Conservation (phyloP, 2,329 filamentous ascomycete species). For the Fusarium sp. region DNA sequence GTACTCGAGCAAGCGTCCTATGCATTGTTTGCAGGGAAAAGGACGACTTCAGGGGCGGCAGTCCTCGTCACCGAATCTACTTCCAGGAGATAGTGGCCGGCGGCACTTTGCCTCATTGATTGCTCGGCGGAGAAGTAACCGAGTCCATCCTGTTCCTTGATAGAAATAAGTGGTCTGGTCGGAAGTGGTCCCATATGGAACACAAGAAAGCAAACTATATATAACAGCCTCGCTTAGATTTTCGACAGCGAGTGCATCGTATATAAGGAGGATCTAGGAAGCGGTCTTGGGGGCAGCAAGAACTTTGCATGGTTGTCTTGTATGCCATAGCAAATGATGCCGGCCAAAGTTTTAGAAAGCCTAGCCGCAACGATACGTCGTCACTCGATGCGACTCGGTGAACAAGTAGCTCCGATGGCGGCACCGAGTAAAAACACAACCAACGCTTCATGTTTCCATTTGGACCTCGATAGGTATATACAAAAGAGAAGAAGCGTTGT, state of each 20-base stretch:
- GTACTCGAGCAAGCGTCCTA: too few relatives aligned
- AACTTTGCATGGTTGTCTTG: background rate
- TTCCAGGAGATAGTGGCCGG: background rate
- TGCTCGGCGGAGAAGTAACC: background rate
- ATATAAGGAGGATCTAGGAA: background rate
- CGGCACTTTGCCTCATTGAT: background rate
- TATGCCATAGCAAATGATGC: too few relatives aligned
- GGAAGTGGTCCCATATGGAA: too few relatives aligned
- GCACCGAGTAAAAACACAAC: accelerated
- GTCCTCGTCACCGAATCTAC: too few relatives aligned
- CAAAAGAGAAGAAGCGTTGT: accelerated
- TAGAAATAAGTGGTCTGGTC: too few relatives aligned
- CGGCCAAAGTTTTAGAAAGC: too few relatives aligned
- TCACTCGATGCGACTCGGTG: background rate
- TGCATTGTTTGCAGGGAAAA: too few relatives aligned
- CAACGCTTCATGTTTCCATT: background rate
- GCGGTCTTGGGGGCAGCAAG: background rate
- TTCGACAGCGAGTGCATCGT: background rate
- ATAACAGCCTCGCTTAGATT: background rate
- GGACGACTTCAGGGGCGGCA: background rate
- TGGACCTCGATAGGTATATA: background rate
- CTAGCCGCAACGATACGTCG: background rate
- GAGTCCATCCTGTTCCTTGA: too few relatives aligned
- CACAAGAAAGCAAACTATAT: background rate
- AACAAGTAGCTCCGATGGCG: accelerated